These are phyloP conservation scores for Plicaturopsis crispa DNA, from an alignment of 768 basidiomycete species.

Conservation along the genomic window DNA sequence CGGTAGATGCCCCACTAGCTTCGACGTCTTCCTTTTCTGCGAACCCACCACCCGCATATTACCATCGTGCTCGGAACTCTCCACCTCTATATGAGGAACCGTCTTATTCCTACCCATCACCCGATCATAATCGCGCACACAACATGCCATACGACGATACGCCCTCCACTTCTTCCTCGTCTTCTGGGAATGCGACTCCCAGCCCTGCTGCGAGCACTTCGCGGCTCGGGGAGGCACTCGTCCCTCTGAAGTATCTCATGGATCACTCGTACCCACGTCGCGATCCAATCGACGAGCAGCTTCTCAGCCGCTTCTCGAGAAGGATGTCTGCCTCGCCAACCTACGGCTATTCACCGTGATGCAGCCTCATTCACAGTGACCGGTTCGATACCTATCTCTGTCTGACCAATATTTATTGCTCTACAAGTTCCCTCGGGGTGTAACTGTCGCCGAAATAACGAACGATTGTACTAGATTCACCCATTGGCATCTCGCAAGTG, in stretches of 20 bases:
- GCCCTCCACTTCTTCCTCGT: background rate
- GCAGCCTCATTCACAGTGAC: conserved; percentile 2
- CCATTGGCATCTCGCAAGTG: conserved; percentile 1
- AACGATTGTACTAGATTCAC: background rate
- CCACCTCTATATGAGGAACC: no score
- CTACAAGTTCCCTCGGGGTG: conserved; percentile 1
- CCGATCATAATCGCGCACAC: no score
- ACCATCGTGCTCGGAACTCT: no score
- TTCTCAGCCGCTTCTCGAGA: conserved; percentile 49
- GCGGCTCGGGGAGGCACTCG: conserved; percentile 23
- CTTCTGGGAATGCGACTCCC: conserved; percentile 3
- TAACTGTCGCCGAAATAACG: background rate
- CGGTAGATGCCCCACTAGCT: no score
- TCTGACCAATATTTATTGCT: background rate
- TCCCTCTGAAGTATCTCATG: conserved; percentile 59
- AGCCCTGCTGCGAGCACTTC: conserved; percentile 6
- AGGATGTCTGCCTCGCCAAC: conserved; percentile 9
- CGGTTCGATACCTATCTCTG: conserved; percentile 1
- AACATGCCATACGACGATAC: background rate
- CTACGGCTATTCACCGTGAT: conserved; percentile 1
- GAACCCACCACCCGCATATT: no score
- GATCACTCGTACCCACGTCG: conserved; percentile 45
- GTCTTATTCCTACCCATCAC: no score
- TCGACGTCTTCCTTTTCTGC: no score
- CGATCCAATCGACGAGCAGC: conserved; percentile 58